Percentiles rank a stretch among this genome's conserved stretches.
Evolutionary conservation across 768 basidiomycete genomes (phyloP).

Genomic region (Suillus subaureus): DNA sequence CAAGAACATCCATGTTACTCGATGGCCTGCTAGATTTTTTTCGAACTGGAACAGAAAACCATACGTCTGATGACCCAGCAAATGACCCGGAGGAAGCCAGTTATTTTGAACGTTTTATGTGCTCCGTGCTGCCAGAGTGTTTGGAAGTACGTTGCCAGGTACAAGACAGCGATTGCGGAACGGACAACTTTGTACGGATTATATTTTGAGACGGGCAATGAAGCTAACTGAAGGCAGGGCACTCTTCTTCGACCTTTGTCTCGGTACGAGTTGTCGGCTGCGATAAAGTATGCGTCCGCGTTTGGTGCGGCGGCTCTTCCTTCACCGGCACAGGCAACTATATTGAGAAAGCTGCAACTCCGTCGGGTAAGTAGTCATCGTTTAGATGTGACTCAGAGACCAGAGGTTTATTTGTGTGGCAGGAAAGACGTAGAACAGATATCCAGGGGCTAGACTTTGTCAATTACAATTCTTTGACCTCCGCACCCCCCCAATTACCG

Average conservation of each 20-base stretch:
- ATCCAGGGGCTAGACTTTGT: constrained; percentile 10
- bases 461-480: constrained; percentile 14
- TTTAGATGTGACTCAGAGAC: background rate
- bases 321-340: constrained; percentile 36
- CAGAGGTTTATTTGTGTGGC: constrained; percentile 2
- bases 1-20: constrained; percentile 22
- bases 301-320: constrained; percentile 16
- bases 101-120: constrained; percentile 38
- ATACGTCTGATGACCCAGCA: background rate
- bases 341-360: constrained; percentile 49
- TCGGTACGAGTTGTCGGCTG: constrained; percentile 39
- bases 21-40: constrained; percentile 22
- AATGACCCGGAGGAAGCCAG: background rate
- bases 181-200: background rate
- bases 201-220: background rate
- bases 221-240: constrained; percentile 26
- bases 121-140: constrained; percentile 36
- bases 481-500: constrained; percentile 34
- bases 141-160: constrained; percentile 27
- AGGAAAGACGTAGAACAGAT: constrained; percentile 26
- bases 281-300: constrained; percentile 31
- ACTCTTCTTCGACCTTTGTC: constrained; percentile 43
- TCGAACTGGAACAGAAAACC: constrained; percentile 11
- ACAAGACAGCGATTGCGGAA: background rate
- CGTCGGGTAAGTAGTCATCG: constrained; percentile 28